These are phyloP conservation scores for Ceratocystiopsis brevicomis DNA, from an alignment of 2,329 filamentous ascomycete species.

Conservation along the genomic window DNA sequence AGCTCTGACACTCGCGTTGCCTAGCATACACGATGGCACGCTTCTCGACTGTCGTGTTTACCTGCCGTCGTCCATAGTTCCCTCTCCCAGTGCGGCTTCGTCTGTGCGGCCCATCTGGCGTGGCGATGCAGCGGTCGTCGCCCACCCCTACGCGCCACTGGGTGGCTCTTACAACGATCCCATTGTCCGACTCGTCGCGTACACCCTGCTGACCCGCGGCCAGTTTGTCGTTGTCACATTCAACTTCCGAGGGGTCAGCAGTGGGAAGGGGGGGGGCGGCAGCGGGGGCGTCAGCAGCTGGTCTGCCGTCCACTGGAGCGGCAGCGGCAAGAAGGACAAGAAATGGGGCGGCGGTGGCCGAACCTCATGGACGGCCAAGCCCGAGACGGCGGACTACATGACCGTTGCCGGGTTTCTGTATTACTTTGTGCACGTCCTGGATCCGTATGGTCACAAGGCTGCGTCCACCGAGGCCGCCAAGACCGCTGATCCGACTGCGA, in stretches of 20 bases:
- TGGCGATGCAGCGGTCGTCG: constrained; percentile 44
- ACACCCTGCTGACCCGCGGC: constrained; percentile 38
- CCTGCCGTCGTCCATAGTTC: constrained; percentile 35
- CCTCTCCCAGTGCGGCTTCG: too few relatives aligned
- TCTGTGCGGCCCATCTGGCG: constrained; percentile 17
- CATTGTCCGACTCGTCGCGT: constrained; percentile 48
- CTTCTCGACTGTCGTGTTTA: constrained; percentile 69
- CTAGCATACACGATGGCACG: constrained; percentile 63
- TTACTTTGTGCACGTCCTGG: constrained; percentile 48
- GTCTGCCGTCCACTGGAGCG: not conserved
- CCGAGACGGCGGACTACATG: constrained; percentile 66
- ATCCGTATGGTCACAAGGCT: constrained; percentile 16
- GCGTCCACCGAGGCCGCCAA: not conserved
- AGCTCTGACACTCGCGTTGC: constrained; percentile 53
- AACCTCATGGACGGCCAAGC: constrained; percentile 73
- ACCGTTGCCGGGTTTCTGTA: constrained; percentile 66
- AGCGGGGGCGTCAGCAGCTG: too few relatives aligned
- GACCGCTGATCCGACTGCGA: not conserved
- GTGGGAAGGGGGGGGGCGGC: too few relatives aligned
- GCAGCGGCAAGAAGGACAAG: constrained; percentile 1
- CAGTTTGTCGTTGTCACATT: constrained; percentile 73
- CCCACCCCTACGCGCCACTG: constrained; percentile 78
- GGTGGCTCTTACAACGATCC: constrained; percentile 74
- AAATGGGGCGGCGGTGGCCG: constrained; percentile 25
- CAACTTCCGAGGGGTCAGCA: constrained; percentile 56